Conservation (phyloP, 495 filamentous ascomycete genomes). For the Bombardia bombarda region DNA sequence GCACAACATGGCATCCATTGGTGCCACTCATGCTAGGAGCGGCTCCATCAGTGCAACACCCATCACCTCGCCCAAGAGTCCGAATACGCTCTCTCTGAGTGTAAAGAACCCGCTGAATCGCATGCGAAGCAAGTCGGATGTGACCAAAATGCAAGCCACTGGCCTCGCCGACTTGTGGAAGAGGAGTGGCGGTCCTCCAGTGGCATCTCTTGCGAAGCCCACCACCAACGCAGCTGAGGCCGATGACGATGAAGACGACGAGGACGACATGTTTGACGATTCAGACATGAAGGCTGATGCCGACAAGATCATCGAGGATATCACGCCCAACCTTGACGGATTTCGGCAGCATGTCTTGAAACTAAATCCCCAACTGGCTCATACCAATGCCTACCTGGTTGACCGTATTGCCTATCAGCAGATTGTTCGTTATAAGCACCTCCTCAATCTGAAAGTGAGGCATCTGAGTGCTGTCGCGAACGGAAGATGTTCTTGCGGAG, state of each 20-base stretch:
- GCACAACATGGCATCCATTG: constrained; percentile 53
- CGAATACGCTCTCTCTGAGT: constrained; percentile 29
- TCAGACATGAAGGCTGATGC: constrained; percentile 38
- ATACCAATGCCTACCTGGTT: constrained; percentile 51
- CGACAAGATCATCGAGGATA: constrained; percentile 39
- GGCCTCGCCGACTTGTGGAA: constrained; percentile 42
- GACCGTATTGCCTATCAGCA: constrained; percentile 83
- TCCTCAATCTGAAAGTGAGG: constrained; percentile 64
- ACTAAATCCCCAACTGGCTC: constrained; percentile 52
- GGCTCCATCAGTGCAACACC: constrained; percentile 49
- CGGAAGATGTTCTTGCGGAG: constrained; percentile 49
- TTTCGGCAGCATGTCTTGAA: constrained; percentile 69
- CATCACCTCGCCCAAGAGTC: constrained; percentile 44
- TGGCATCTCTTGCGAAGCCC: constrained; percentile 40
- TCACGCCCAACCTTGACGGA: constrained; percentile 65
- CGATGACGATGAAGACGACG: constrained; percentile 32
- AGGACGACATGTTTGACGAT: constrained; percentile 46
- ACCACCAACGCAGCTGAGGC: constrained; percentile 16
- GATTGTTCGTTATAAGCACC: constrained; percentile 65
- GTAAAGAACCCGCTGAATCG: constrained; percentile 51
- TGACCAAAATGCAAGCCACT: constrained; percentile 39
- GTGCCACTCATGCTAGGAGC: constrained; percentile 44
- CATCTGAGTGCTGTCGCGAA: constrained; percentile 52
- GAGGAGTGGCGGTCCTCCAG: constrained; percentile 51
- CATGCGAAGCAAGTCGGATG: constrained; percentile 67